phyloP scores from a whole-genome alignment of 1,284 basidiomycete species.

The Phellopilus nigrolimitatus region DNA sequence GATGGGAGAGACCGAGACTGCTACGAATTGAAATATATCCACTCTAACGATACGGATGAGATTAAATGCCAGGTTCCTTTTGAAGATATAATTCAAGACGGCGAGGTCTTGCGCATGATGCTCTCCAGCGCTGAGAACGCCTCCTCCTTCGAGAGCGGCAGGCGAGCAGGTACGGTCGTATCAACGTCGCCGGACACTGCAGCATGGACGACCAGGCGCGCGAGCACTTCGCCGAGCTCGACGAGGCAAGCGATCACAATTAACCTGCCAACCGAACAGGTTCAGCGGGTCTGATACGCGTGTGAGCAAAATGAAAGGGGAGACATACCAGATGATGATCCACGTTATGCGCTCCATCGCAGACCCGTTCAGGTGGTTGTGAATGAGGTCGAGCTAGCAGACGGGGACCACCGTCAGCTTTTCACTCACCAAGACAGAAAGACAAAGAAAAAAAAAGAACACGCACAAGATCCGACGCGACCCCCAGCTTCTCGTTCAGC shows the following conservation, averaged over 20 bases:
- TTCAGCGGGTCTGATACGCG: neutral
- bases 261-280: conserved; percentile 44
- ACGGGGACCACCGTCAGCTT: too few species aligned
- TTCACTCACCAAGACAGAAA: conserved; percentile 12
- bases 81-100: too few species aligned
- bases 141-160: conserved; percentile 36
- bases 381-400: conserved; percentile 89
- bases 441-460: conserved; percentile 2
- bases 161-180: neutral
- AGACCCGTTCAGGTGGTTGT: conserved; percentile 87
- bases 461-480: conserved; percentile 84
- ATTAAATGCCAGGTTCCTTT: too few species aligned
- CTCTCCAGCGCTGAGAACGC: conserved; percentile 38
- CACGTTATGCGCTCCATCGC: conserved; percentile 93
- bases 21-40: neutral
- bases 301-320: neutral
- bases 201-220: conserved; percentile 70
- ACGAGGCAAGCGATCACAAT: conserved; percentile 87
- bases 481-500: conserved; percentile 84
- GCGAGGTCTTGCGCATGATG: conserved; percentile 28
- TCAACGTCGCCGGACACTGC: conserved; percentile 39
- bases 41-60: too few species aligned
- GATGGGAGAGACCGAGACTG: neutral
- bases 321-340: conserved; percentile 84
- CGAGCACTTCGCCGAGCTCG: conserved; percentile 79